A percentile compares a stretch with the other conserved stretches of the same genome.
Conservation (phyloP, 345 rosid species). For the Rhodamnia rubescens region DNA sequence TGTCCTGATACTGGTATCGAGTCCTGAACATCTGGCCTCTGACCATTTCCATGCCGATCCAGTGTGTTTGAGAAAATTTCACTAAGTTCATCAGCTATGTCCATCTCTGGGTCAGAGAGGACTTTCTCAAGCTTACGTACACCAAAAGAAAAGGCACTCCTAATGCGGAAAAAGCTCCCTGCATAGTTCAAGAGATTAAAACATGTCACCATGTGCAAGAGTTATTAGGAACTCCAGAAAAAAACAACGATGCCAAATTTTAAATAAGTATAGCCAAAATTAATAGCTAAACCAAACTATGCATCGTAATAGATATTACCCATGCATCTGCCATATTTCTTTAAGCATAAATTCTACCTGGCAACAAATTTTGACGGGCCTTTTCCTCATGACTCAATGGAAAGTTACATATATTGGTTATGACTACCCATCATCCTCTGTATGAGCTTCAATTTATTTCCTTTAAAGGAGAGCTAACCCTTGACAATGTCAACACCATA, state of each 20-base stretch:
- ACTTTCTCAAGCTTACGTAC: constrained; percentile 72
- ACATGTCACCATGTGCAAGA: background rate
- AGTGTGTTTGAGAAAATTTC: constrained; percentile 69
- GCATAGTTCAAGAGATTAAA: constrained; percentile 2
- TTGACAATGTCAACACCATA: background rate
- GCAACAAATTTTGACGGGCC: background rate
- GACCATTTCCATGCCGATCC: constrained; percentile 68
- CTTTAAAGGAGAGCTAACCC: background rate
- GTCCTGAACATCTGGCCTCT: constrained; percentile 78
- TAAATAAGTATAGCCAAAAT: background rate
- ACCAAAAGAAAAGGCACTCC: constrained; percentile 86
- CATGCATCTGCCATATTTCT: background rate
- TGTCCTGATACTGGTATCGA: constrained; percentile 25
- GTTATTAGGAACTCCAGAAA: background rate
- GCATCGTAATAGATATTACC: background rate
- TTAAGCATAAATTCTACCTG: background rate
- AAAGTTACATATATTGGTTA: background rate
- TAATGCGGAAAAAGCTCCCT: constrained; percentile 79
- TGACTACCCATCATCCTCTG: background rate
- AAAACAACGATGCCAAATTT: background rate
- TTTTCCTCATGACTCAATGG: background rate
- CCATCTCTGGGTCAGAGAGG: constrained; percentile 43
- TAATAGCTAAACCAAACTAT: background rate
- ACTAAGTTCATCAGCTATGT: constrained; percentile 38
- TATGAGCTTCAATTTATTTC: background rate